A percentile compares a stretch with the other conserved stretches of the same genome.
These are phyloP conservation scores for Penicillium malachiteum DNA, from an alignment of 495 filamentous ascomycete species.

Conservation along the genomic window DNA sequence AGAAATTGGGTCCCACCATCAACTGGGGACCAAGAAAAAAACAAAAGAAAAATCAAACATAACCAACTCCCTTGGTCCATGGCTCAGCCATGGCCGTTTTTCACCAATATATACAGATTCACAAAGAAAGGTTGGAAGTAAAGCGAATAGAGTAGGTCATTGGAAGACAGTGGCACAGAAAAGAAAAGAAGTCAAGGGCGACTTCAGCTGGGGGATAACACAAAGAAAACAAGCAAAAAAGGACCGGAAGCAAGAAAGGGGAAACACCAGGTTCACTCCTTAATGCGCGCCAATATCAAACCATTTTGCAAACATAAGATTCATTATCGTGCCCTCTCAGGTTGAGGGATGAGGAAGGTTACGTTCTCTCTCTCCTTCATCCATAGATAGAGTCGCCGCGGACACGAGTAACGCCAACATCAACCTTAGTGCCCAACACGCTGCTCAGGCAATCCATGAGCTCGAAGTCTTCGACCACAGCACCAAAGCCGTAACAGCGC, in stretches of 20 bases:
- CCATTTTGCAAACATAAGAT: neutral
- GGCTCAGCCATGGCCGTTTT: conserved; percentile 11
- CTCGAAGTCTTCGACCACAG: conserved; percentile 77
- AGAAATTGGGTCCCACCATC: neutral
- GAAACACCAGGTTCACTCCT: neutral
- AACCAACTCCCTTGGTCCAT: conserved; percentile 7
- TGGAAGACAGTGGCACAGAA: neutral
- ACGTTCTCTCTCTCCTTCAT: conserved; percentile 16
- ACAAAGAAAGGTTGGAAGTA: neutral
- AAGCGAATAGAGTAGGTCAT: neutral
- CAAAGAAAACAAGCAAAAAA: conserved; percentile 3
- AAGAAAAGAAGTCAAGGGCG: neutral
- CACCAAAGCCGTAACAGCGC: conserved; percentile 86
- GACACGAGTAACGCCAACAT: conserved; percentile 32
- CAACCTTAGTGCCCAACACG: conserved; percentile 64
- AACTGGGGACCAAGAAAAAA: neutral
- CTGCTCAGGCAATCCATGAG: conserved; percentile 80
- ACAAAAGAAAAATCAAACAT: conserved; percentile 1
- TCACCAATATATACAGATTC: conserved; percentile 18
- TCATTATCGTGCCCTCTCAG: conserved; percentile 14
- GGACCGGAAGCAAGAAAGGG: neutral
- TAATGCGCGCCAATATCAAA: neutral
- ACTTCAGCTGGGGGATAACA: neutral
- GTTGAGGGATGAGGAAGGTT: neutral
- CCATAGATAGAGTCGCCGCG: conserved; percentile 41